A percentile compares a stretch with the other conserved stretches of the same genome.
phyloP scores from a whole-genome alignment of 2,329 filamentous ascomycete genomes.

The Cladophialophora immunda region DNA sequence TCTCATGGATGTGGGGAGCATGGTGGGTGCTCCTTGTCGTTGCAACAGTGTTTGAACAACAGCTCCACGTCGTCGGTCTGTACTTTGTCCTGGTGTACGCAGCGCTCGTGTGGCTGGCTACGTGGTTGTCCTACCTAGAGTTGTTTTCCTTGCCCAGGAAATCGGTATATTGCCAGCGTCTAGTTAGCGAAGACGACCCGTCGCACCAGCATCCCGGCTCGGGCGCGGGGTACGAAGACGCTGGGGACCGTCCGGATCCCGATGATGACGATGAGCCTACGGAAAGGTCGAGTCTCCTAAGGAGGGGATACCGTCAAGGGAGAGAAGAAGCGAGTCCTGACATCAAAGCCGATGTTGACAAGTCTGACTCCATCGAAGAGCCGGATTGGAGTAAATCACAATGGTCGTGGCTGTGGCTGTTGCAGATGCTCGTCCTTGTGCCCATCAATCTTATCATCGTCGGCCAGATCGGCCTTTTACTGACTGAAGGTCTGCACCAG shows the following conservation, averaged over 20 bases:
- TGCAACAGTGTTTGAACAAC: slow-evolving; percentile 78
- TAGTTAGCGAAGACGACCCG: slow-evolving; percentile 56
- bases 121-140: slow-evolving; percentile 80
- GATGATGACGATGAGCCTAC: slow-evolving; percentile 46
- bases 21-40: slow-evolving; percentile 77
- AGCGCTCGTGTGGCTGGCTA: slow-evolving; percentile 75
- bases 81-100: slow-evolving; percentile 87
- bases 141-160: slow-evolving; percentile 79
- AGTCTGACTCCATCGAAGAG: slow-evolving; percentile 59
- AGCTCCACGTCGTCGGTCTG: slow-evolving; percentile 74
- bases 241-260: slow-evolving; percentile 51
- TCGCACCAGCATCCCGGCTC: slow-evolving; percentile 43
- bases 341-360: slow-evolving; percentile 37
- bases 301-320: slow-evolving; percentile 39
- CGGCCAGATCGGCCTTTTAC: slow-evolving; percentile 76
- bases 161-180: slow-evolving; percentile 69
- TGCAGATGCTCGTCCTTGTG: slow-evolving; percentile 82
- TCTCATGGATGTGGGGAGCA: slow-evolving; percentile 83
- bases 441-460: slow-evolving; percentile 80
- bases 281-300: slow-evolving; percentile 37
- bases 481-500: slow-evolving; percentile 77
- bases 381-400: slow-evolving; percentile 85
- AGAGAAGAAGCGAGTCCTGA: slow-evolving; percentile 35
- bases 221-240: slow-evolving; percentile 37
- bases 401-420: slow-evolving; percentile 84